Percentiles rank a stretch among this genome's conserved stretches.
These are phyloP conservation scores for Yamadazyma insecticola DNA, from an alignment of 805 yeast genomes.

Conservation along the genomic window DNA sequence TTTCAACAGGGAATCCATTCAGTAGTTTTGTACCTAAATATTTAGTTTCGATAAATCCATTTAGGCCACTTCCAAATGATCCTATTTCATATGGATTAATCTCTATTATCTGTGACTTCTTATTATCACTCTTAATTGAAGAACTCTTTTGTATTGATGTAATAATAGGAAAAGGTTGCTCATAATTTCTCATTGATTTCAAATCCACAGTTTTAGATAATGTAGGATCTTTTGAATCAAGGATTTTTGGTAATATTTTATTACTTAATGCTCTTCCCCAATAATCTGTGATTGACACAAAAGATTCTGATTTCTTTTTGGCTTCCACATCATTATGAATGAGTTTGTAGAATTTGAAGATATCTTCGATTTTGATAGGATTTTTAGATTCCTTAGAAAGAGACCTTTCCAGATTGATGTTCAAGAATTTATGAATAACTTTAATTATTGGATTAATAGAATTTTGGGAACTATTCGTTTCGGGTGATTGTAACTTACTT, in stretches of 20 bases:
- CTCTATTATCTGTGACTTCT: constrained; percentile 47
- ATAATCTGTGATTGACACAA: constrained; percentile 59
- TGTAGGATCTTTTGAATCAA: constrained; percentile 34
- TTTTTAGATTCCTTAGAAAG: background rate
- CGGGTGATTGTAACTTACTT: constrained; percentile 3
- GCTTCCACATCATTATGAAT: constrained; percentile 51
- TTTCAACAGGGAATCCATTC: constrained; percentile 35
- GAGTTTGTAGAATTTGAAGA: constrained; percentile 45
- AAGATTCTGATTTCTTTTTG: constrained; percentile 50
- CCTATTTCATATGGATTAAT: constrained; percentile 67
- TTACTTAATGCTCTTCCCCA: constrained; percentile 62
- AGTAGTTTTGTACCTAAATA: constrained; percentile 48
- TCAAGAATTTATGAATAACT: too few relatives aligned
- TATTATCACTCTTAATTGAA: constrained; percentile 15
- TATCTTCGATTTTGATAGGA: constrained; percentile 13
- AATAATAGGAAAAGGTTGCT: constrained; percentile 49
- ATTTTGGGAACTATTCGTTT: too few relatives aligned
- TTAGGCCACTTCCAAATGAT: constrained; percentile 51
- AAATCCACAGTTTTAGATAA: constrained; percentile 31
- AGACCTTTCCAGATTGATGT: background rate
- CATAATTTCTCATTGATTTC: constrained; percentile 29
- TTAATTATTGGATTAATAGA: too few relatives aligned
- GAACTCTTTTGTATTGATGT: constrained; percentile 39
- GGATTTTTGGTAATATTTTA: constrained; percentile 31
- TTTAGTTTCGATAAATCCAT: constrained; percentile 45